Evolutionary conservation across 1,284 basidiomycete genomes (phyloP).

Genomic region (Leccinum subspadiceum): DNA sequence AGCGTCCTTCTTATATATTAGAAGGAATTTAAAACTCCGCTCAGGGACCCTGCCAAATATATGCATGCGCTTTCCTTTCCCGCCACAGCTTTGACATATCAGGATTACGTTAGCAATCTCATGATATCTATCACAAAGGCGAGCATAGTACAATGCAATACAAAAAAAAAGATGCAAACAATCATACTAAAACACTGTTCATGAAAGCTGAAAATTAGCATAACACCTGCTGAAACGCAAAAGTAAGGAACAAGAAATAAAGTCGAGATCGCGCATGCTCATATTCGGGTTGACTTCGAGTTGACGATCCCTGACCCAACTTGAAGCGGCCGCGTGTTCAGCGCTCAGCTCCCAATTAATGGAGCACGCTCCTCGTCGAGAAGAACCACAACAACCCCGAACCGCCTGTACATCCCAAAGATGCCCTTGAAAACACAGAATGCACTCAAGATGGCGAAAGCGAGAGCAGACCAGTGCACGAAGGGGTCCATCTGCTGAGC

Average conservation of each 20-base stretch:
- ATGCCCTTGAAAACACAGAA: constrained; percentile 80
- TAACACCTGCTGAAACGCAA: not conserved
- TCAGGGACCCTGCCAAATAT: constrained; percentile 25
- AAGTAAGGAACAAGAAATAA: not conserved
- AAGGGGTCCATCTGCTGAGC: constrained; percentile 65
- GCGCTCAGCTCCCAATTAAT: constrained; percentile 45
- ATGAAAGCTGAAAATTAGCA: not conserved
- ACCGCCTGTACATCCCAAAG: constrained; percentile 47
- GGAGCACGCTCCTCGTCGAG: constrained; percentile 89
- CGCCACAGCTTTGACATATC: constrained; percentile 5
- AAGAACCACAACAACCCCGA: constrained; percentile 46
- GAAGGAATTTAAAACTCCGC: constrained; percentile 30
- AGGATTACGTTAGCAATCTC: not conserved
- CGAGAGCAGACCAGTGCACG: constrained; percentile 88
- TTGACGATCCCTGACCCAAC: not conserved
- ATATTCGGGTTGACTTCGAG: not conserved
- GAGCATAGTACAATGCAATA: not conserved
- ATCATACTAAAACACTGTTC: constrained; percentile 10
- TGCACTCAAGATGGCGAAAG: constrained; percentile 82
- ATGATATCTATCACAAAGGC: not conserved
- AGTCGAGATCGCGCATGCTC: not conserved
- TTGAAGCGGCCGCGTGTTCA: constrained; percentile 5
- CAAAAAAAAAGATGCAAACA: constrained; percentile 4
- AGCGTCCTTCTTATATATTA: constrained; percentile 29
- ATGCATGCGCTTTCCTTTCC: constrained; percentile 10